Evolutionary conservation across 2,329 filamentous ascomycete genomes (phyloP).

Genomic region (Fusarium sp.): DNA sequence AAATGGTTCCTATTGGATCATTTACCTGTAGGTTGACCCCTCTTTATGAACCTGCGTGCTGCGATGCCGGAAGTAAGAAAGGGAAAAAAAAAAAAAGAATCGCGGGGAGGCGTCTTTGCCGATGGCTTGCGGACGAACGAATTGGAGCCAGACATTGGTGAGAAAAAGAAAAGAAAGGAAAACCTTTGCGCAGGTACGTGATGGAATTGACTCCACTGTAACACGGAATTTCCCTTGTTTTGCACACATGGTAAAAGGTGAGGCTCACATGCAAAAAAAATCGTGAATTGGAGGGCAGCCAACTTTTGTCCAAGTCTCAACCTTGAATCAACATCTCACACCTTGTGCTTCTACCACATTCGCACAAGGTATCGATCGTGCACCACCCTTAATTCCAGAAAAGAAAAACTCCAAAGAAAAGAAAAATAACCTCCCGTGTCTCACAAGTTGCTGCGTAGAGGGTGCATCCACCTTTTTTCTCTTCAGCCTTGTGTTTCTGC

Average conservation of each 20-base stretch:
- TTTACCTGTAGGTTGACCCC: background rate
- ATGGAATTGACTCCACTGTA: constrained; percentile 15
- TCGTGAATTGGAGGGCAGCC: background rate
- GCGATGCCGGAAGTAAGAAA: background rate
- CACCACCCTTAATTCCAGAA: constrained; percentile 1
- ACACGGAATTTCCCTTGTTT: constrained; percentile 15
- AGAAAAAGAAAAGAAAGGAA: background rate
- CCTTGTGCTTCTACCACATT: constrained; percentile 5
- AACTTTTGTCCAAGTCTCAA: constrained; percentile 4
- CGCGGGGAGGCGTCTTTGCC: background rate
- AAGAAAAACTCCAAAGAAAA: background rate
- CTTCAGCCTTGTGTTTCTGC: background rate
- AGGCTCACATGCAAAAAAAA: constrained; percentile 29
- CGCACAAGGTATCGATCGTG: constrained; percentile 4
- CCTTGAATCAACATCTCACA: background rate
- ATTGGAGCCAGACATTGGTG: background rate
- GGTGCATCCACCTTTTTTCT: constrained; percentile 5
- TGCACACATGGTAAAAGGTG: background rate
- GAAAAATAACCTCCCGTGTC: constrained; percentile 9
- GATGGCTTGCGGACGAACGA: background rate
- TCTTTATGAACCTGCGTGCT: background rate
- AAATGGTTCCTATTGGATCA: background rate
- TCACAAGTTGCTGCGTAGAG: background rate
- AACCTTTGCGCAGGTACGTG: background rate
- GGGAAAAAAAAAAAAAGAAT: background rate